Base-by-base conservation (phyloP, 352 stramenopile genomes). In the Paralagenidium karlingii region DNA sequence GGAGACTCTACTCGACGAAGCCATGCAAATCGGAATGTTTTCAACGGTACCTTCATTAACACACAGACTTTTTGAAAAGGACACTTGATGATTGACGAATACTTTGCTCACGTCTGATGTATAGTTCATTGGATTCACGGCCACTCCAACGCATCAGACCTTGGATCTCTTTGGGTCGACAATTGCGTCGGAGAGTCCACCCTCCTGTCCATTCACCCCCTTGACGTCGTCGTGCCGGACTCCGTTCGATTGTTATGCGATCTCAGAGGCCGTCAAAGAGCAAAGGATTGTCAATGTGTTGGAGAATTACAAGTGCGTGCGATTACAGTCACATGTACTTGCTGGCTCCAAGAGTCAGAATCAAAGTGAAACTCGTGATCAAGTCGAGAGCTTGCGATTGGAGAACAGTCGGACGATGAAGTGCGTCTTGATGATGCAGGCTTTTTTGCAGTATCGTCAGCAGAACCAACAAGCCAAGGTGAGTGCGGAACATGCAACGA, bases 101-200 rank as follows among this genome's bases (percentile, higher is more conserved):
- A 24, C 6, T 19, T 40, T 24, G 9, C 34, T 40, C 4, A 40
- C 34, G 4, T 4, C n/a, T 6, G 3, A 5, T 28, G 8, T n/a
- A n/a, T 40, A 89, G 77, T 90, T 88, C 40, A 60, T 90, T 22
- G 77, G 77, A 2, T 83, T 90, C 43, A 86, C 77, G 2, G 74
- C 77, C 18, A 90, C 77, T 2, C 77, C 77, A 24, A 87, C 82
- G 36, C 18, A 36, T 0, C 60, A 81, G 28, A 68, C 77, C 11
- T 52, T 90, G 3, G 45, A 74, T 27, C 49, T 90, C n/a, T 90
- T 90, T 49, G 74, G 77, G 5, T 59, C 60, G 15, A 21, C 19
- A 32, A 37, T 28, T 2, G 29, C 34, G 2, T 8, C 8, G 5
- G 34, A 58, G n/a, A n/a, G n/a, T n/a, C n/a, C n/a, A n/a, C n/a